phyloP scores from a whole-genome alignment of 2,329 filamentous ascomycete genomes.

The Massarina eburnea region DNA sequence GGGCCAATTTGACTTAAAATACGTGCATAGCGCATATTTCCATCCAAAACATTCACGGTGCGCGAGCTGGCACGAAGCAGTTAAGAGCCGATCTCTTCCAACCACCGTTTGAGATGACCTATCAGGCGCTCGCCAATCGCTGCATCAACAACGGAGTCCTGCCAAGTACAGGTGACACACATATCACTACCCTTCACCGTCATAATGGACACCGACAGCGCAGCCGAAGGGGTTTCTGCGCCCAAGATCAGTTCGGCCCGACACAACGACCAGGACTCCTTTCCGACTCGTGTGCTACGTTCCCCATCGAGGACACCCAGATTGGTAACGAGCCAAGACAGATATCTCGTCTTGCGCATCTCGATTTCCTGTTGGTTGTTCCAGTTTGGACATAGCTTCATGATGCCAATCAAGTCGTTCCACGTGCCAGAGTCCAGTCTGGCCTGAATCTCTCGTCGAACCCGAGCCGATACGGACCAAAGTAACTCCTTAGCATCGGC shows the following conservation, averaged over 20 bases:
- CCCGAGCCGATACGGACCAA: constrained; percentile 12
- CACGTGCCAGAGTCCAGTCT: constrained; percentile 4
- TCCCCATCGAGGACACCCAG: constrained; percentile 16
- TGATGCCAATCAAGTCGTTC: constrained; percentile 9
- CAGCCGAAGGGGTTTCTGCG: constrained; percentile 15
- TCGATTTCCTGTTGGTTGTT: constrained; percentile 9
- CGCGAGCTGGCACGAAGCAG: neutral
- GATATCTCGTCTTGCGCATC: constrained; percentile 7
- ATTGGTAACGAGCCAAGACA: constrained; percentile 20
- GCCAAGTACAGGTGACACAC: constrained; percentile 12
- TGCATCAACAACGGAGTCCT: constrained; percentile 10
- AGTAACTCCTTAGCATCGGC: constrained; percentile 7
- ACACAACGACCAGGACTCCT: constrained; percentile 13
- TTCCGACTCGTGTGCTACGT: neutral
- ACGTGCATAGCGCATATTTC: no score
- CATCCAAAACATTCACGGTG: no score
- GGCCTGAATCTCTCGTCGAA: constrained; percentile 6
- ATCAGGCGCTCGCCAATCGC: constrained; percentile 13
- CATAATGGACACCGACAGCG: constrained; percentile 14
- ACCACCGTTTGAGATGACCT: constrained; percentile 12
- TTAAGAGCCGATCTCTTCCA: constrained; percentile 12
- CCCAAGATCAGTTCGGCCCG: constrained; percentile 14
- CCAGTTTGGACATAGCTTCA: constrained; percentile 11
- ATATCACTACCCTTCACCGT: constrained; percentile 16
- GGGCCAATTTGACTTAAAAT: no score